These are phyloP conservation scores for Colletotrichum euphorbiae DNA, from an alignment of 2,329 filamentous ascomycete species.

Conservation along the genomic window DNA sequence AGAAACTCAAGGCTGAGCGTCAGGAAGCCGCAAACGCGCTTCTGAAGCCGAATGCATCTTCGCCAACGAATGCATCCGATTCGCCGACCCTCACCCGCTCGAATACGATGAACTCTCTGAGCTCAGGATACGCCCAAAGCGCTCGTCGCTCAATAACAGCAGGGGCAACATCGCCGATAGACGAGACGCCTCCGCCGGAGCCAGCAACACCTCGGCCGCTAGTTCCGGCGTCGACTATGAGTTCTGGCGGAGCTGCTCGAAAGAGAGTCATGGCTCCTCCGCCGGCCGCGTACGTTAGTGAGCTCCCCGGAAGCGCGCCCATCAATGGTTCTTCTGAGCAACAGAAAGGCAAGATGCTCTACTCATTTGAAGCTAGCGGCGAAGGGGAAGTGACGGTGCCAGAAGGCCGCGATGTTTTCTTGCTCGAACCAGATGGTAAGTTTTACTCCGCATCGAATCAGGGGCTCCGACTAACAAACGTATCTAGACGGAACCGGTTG, in stretches of 20 bases:
- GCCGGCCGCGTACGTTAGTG: slow-evolving; percentile 81
- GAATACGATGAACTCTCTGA: slow-evolving; percentile 91
- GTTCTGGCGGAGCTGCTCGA: slow-evolving; percentile 50
- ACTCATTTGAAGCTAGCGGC: slow-evolving; percentile 82
- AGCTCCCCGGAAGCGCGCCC: slow-evolving; percentile 65
- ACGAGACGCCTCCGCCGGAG: slow-evolving; percentile 57
- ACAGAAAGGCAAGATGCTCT: slow-evolving; percentile 88
- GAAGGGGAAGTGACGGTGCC: slow-evolving; percentile 84
- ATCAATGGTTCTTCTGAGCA: slow-evolving; percentile 62
- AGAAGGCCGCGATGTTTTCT: slow-evolving; percentile 80
- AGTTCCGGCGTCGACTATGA: slow-evolving; percentile 34
- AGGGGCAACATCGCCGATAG: slow-evolving; percentile 61
- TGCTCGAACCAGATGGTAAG: slow-evolving; percentile 91
- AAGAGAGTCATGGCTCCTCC: slow-evolving; percentile 89
- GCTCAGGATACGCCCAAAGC: slow-evolving; percentile 86
- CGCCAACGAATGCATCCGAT: slow-evolving; percentile 63
- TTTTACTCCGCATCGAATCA: slow-evolving; percentile 39
- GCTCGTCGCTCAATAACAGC: slow-evolving; percentile 81
- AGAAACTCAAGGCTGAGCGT: slow-evolving; percentile 88
- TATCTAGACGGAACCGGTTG: slow-evolving; percentile 86
- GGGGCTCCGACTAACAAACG: slow-evolving; percentile 4
- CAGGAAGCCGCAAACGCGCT: slow-evolving; percentile 80
- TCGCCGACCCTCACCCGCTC: slow-evolving; percentile 78
- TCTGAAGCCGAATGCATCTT: slow-evolving; percentile 55
- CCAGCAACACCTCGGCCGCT: slow-evolving; percentile 48